phyloP scores from a whole-genome alignment of 257 asterid genomes.

The Gardenia jasminoides region DNA sequence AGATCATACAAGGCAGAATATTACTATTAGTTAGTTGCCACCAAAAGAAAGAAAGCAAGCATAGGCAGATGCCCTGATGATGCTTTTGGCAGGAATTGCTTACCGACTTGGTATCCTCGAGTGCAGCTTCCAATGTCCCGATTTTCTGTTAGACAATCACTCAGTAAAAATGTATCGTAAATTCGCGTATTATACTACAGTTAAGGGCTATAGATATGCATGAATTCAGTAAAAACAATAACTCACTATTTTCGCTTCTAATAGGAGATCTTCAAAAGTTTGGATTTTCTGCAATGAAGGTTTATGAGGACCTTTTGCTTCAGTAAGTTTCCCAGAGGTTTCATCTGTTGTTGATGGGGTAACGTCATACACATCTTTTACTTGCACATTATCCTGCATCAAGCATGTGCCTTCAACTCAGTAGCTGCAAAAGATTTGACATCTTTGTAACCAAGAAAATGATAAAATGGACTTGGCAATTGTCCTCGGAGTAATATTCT shows the following conservation, averaged over 20 bases:
- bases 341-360: conserved; percentile 21
- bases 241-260: conserved; percentile 47
- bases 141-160: conserved; percentile 47
- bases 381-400: conserved; percentile 32
- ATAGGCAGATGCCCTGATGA: background rate
- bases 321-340: background rate
- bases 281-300: conserved; percentile 33
- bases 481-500: background rate
- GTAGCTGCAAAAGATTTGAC: background rate
- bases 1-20: background rate
- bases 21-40: background rate
- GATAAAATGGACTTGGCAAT: background rate
- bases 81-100: conserved; percentile 16
- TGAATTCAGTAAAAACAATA: background rate
- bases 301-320: conserved; percentile 16
- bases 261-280: conserved; percentile 45
- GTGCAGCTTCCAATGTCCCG: conserved; percentile 50
- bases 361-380: conserved; percentile 27
- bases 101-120: conserved; percentile 62
- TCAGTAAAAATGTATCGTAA: background rate
- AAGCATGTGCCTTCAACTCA: background rate
- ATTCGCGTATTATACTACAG: background rate
- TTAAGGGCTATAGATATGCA: background rate
- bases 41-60: background rate
- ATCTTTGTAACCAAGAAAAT: background rate